phyloP scores from a whole-genome alignment of 208 protist genomes.

The Paratrypanosoma confusum region DNA sequence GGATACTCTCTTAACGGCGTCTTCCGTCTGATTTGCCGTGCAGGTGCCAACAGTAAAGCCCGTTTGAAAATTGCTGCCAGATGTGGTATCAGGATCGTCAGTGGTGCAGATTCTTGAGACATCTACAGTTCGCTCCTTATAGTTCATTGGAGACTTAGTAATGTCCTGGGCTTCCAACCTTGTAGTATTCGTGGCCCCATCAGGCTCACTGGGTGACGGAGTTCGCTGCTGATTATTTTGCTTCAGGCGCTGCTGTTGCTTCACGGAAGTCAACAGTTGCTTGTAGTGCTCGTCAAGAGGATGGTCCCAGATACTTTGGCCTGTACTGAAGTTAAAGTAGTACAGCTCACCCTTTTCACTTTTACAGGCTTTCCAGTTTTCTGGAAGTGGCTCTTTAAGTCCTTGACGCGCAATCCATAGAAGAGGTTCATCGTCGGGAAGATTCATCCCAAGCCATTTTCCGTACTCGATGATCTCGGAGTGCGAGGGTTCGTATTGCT shows the following conservation, averaged over 20 bases:
- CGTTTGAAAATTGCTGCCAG: too few species aligned
- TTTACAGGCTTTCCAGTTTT: conserved; percentile 91
- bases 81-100: too few species aligned
- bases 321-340: conserved; percentile 93
- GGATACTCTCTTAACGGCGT: too few species aligned
- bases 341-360: conserved; percentile 89
- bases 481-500: conserved; percentile 89
- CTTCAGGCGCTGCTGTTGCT: neutral
- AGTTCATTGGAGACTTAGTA: too few species aligned
- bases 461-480: conserved; percentile 89
- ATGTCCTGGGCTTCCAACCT: neutral
- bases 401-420: conserved; percentile 92
- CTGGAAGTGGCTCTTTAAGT: conserved; percentile 89
- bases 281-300: conserved; percentile 91
- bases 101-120: too few species aligned
- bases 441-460: conserved; percentile 92
- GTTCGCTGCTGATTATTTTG: conserved; percentile 35
- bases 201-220: conserved; percentile 16
- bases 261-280: conserved; percentile 64
- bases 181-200: conserved; percentile 8
- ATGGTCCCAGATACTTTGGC: conserved; percentile 92
- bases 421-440: conserved; percentile 78
- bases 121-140: too few species aligned
- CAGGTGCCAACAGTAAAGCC: too few species aligned
- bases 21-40: too few species aligned